Evolutionary conservation across 805 yeast genomes (phyloP), one percentile per base, ranked within the genome.

Genomic region (Monosporozyma servazzii): DNA sequence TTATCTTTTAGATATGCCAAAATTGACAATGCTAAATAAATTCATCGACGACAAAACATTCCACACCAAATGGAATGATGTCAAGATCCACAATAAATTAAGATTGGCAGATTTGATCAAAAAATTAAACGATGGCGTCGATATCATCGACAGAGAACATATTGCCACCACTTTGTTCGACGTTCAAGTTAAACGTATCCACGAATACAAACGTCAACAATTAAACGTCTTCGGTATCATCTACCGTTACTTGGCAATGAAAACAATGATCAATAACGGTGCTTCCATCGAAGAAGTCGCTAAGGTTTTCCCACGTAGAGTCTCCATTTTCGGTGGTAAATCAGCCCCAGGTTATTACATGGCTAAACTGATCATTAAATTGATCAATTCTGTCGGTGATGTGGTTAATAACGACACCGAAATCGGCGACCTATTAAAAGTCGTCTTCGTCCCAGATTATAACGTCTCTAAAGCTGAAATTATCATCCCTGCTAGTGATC

Each of bases 261-360:
- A 88, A 72, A 73, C 78, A 46, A 46, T 64, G 58, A 20, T 65
- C 17, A 25, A 52, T 18, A 53, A 58, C 9, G 70, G 70, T 25
- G 73, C 87, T 56, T 70, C 87, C 36, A 72, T 77, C 9, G 78
- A 78, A 51, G 84, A 88, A 69, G 75, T 85, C 62, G 73, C 75
- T 45, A 61, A 68, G 55, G 77, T 79, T 62, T 81, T 77, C 67
- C 77, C 80, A 53, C 83, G 96, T 53, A 86, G 84, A 64, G 93
- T 86, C 51, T 77, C 82, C 43, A 78, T 89, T 54, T 82, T 90
- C 68, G 97, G 97, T 58, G 97, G 97, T 65, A 89, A 90, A 71
- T 86, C 95, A 53, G 97, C 97, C 10, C 97, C 97, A n/a, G 97
- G 97, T 57, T 89, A 89, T 69, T 89, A 87, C 72, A 87, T 89